Evolutionary conservation across 495 filamentous ascomycete species (phyloP), one percentile per base, ranked within the genome.

Genomic region (Aspergillus steynii): DNA sequence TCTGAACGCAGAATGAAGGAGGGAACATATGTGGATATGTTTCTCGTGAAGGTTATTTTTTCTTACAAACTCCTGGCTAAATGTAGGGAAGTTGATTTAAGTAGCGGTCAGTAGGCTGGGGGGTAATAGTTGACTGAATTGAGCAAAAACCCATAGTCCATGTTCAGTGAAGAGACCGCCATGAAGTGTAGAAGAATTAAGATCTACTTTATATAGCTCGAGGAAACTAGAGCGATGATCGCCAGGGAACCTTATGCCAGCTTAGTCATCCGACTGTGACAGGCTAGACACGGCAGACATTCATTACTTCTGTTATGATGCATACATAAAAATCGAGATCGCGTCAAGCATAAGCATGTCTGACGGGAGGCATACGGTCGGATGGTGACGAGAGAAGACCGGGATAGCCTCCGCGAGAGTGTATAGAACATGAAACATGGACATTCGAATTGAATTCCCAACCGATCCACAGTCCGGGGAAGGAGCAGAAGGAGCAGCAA

Each of bases 251-350:
- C 61, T 59, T 55, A 61, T 65, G 58, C 9, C 9, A 32, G 56
- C 53, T 65, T 58, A 61, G 63, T 62, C 56, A 65, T 65, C 63
- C 31, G n/a, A 50, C n/a, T 29, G 34, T 45, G n/a, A 46, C 28
- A 31, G 26, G 25, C 47, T 10, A 2, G 12, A 15, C 56, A 28
- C 51, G 5, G 46, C 28, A 20, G 29, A 8, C 46, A 51, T 48
- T 32, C 26, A 28, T 29, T 14, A 51, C 29, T 31, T 28, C 27
- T 15, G 4, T 14, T 42, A 42, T 14, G 14, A 42, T 15, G 12
- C 12, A 1, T 3, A 42, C 37, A 14, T 42, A 42, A 42, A 42
- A 42, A 42, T 42, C 9, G 4, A 42, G 4, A 52, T 52, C 1
- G 50, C 27, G 50, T 31, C 15, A 32, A 32, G 8, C 20, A 20